Evolutionary conservation across 169 alveolate species (phyloP), one percentile per base, ranked within the genome.

Genomic region (Cryptosporidium parvum): DNA sequence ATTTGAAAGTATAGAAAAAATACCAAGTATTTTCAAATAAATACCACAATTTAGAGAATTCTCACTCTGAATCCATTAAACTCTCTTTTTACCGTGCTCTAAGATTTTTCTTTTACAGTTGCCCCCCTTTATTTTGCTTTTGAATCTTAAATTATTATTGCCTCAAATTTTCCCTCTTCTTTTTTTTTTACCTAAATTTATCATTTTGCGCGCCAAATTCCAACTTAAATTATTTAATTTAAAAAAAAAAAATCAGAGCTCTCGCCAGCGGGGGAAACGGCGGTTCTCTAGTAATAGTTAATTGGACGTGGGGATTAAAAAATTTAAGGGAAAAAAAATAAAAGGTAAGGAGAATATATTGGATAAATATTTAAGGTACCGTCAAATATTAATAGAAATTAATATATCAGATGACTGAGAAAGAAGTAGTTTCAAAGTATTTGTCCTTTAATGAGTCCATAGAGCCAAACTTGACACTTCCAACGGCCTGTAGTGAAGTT

Each of bases 371-470:
- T 61, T 14, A 61, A 26, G 35, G 37, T 37, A 68, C 14, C 26
- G 29, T n/a, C 35, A 9, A 67, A 68, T 68, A 35, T 33, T 3
- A 23, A 21, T n/a, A 23, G 29, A 68, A 68, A 68, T 31, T 21
- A 23, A 31, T 16, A 37, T 5, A 72, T 31, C 51, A 35, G 7
- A 72, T 72, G 85, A 33, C 62, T 4, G 70, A 72, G 44, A 53
- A 53, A 61, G 70, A 51, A 53, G 85, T 21, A 1, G 85, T 72
- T 14, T 72, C 85, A 10, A 72, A 72, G 45, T 72, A 72, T 23
- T 14, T 72, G 26, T 72, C 85, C 45, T 72, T 72, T 26, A 72
- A 72, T 33, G 85, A 72, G 70, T 48, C 85, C 0, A 72, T 72
- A 48, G 85, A 72, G 23, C 85, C 85, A 9, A 72, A n/a, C 14